Evolutionary conservation across 1,139 yeast species (phyloP).

Genomic region (Pichia sp.): DNA sequence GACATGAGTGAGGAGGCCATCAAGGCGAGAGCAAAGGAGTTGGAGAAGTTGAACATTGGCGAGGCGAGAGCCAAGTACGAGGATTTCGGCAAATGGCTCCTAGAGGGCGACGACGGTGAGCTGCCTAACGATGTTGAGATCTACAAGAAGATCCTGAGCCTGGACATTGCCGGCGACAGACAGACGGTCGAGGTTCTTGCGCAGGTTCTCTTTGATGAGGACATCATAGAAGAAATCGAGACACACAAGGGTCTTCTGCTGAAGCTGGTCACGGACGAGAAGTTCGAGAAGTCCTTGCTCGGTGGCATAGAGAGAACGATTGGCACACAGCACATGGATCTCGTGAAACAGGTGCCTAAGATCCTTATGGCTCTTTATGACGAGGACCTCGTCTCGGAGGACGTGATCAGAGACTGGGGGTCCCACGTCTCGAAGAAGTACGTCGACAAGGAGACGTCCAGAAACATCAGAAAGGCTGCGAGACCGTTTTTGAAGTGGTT

Average conservation of each 20-base stretch:
- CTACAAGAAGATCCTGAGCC: conserved; percentile 80
- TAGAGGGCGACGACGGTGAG: conserved; percentile 37
- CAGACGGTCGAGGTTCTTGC: conserved; percentile 89
- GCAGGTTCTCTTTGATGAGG: conserved; percentile 79
- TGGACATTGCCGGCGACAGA: conserved; percentile 67
- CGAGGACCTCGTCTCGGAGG: conserved; percentile 79
- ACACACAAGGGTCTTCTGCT: conserved; percentile 78
- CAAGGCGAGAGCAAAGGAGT: conserved; percentile 83
- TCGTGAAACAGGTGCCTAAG: conserved; percentile 72
- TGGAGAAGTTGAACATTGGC: conserved; percentile 52
- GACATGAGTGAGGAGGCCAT: conserved; percentile 98
- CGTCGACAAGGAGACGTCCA: conserved; percentile 86
- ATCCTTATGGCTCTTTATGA: conserved; percentile 78
- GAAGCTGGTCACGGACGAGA: conserved; percentile 64
- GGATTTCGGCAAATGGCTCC: conserved; percentile 88
- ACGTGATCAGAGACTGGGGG: conserved; percentile 78
- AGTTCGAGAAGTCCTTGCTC: conserved; percentile 79
- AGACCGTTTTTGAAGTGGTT: conserved; percentile 94
- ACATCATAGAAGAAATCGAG: conserved; percentile 66
- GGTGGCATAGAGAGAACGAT: conserved; percentile 95
- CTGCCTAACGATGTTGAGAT: conserved; percentile 85
- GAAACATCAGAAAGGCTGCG: conserved; percentile 94
- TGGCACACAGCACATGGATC: conserved; percentile 76
- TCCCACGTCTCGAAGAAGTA: conserved; percentile 88
- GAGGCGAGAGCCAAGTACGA: conserved; percentile 44